Conservation (phyloP, 805 yeast species). For the Candida loeiensis region DNA sequence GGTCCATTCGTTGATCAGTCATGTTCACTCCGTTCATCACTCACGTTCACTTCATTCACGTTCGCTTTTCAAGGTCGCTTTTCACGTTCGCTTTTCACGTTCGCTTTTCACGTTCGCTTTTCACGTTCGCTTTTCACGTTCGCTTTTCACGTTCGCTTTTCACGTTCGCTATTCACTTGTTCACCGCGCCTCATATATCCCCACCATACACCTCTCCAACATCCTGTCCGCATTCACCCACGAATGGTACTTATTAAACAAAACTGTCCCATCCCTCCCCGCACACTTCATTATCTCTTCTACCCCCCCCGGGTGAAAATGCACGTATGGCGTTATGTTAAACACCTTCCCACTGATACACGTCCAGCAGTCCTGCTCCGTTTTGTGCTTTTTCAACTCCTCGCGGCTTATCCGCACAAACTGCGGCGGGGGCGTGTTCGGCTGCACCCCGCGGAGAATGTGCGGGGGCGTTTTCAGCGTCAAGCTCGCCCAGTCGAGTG, state of each 20-base stretch:
- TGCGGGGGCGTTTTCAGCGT: conserved; percentile 42
- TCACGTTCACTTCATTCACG: too few relatives aligned
- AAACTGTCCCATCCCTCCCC: conserved; percentile 74
- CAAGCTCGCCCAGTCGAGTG: conserved; percentile 78
- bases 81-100: too few relatives aligned
- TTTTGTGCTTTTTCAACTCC: conserved; percentile 57
- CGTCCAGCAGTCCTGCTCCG: conserved; percentile 80
- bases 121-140: too few relatives aligned
- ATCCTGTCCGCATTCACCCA: conserved; percentile 84
- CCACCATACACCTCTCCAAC: conserved; percentile 75
- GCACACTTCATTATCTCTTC: conserved; percentile 74
- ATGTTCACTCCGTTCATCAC: too few relatives aligned
- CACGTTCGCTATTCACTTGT: too few relatives aligned
- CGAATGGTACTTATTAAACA: conserved; percentile 66
- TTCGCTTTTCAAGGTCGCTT: too few relatives aligned
- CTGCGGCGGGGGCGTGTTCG: conserved; percentile 50
- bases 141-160: too few relatives aligned
- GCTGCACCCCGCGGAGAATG: conserved; percentile 52
- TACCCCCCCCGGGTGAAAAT: conserved; percentile 92
- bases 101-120: too few relatives aligned
- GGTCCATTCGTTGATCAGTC: too few relatives aligned
- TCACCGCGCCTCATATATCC: too few relatives aligned
- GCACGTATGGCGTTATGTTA: conserved; percentile 78
- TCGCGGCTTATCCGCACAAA: conserved; percentile 49
- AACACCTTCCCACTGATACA: conserved; percentile 75